Evolutionary conservation across 495 filamentous ascomycete species (phyloP).

Genomic region (Penicillium coprophilum): DNA sequence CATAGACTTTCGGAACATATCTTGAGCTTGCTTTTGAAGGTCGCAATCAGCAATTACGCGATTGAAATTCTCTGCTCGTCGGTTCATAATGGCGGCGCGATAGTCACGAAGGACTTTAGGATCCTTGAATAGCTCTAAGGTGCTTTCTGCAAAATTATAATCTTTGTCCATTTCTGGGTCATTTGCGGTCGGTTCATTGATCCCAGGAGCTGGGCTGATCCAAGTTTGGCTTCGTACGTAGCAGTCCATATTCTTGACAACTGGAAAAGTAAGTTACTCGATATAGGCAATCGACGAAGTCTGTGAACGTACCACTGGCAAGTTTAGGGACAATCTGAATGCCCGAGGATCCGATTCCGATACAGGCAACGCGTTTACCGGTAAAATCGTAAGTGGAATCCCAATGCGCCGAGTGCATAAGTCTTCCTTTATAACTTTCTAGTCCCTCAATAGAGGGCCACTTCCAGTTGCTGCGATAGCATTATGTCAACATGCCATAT

Average conservation of each 20-base stretch:
- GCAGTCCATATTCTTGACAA: neutral
- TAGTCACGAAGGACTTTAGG: constrained; percentile 1
- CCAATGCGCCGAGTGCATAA: constrained; percentile 51
- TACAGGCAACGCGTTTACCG: constrained; percentile 47
- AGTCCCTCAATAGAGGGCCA: constrained; percentile 53
- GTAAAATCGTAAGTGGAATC: constrained; percentile 33
- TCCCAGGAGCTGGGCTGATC: constrained; percentile 8
- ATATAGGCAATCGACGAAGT: too few species aligned
- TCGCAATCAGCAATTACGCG: neutral
- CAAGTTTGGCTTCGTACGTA: constrained; percentile 44
- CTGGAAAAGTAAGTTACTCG: neutral
- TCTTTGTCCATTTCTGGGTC: constrained; percentile 2
- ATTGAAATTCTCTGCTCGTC: neutral
- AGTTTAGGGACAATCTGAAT: constrained; percentile 41
- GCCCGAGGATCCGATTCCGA: constrained; percentile 44
- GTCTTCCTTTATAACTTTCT: constrained; percentile 41
- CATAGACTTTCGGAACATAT: neutral
- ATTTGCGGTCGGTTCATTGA: constrained; percentile 6
- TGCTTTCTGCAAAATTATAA: neutral
- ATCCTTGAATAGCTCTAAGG: constrained; percentile 5
- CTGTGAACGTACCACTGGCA: neutral
- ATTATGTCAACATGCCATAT: neutral
- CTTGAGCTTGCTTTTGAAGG: constrained; percentile 4
- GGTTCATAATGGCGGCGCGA: constrained; percentile 1
- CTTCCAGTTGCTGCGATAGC: constrained; percentile 33